Conservation (phyloP, 108 stramenopile species). For the Pseudonitzschia multistriata region DNA sequence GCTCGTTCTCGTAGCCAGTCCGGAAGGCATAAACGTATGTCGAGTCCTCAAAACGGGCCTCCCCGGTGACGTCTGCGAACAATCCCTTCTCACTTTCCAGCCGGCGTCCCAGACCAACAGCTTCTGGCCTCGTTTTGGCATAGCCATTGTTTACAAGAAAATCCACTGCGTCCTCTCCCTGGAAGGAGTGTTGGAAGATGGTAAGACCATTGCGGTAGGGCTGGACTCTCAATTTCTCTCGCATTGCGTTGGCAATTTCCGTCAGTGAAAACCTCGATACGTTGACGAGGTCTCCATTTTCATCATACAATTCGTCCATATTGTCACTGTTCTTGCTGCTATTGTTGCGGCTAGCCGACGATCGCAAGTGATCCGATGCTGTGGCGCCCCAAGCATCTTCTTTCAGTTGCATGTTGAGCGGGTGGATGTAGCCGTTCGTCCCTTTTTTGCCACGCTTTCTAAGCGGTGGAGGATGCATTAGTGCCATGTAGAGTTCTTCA, state of each 20-base stretch:
- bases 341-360: background rate
- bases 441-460: background rate
- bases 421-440: conserved; percentile 26
- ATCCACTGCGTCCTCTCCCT: conserved; percentile 54
- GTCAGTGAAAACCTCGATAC: conserved; percentile 7
- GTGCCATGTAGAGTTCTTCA: conserved; percentile 42
- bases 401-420: conserved; percentile 27
- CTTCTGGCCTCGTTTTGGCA: conserved; percentile 54
- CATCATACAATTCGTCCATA: conserved; percentile 15
- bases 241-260: conserved; percentile 37
- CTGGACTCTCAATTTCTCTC: conserved; percentile 22
- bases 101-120: conserved; percentile 52
- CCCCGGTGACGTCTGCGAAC: conserved; percentile 43
- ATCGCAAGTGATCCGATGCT: conserved; percentile 1
- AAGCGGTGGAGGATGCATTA: no score
- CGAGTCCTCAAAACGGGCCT: conserved; percentile 48
- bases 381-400: no score
- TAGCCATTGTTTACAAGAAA: conserved; percentile 50
- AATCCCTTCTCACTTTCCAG: conserved; percentile 47
- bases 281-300: conserved; percentile 2
- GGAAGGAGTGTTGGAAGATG: conserved; percentile 47
- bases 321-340: background rate
- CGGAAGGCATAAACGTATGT: conserved; percentile 53
- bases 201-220: conserved; percentile 31
- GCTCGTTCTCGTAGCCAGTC: conserved; percentile 25